Evolutionary conservation across 1,284 basidiomycete genomes (phyloP).

Genomic region (Chondrostereum purpureum): DNA sequence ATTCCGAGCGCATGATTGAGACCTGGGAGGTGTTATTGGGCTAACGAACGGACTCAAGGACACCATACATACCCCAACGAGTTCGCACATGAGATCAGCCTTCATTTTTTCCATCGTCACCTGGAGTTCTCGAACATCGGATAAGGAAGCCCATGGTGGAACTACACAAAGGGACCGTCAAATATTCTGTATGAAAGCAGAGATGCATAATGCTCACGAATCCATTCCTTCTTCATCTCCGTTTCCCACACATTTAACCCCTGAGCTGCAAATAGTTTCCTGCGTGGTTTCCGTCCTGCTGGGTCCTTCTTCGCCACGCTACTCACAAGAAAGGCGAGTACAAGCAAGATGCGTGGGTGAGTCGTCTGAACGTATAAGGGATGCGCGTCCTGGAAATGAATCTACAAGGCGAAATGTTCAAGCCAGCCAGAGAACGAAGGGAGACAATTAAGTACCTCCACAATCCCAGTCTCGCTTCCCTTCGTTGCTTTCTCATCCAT

Average conservation of each 20-base stretch:
- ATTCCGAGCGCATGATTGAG: conserved; percentile 59
- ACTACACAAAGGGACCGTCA: conserved; percentile 21
- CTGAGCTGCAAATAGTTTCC: conserved; percentile 59
- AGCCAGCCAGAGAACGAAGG: conserved; percentile 9
- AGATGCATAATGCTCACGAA: conserved; percentile 8
- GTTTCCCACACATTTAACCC: conserved; percentile 49
- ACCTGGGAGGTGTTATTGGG: conserved; percentile 31
- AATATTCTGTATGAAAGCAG: too few species aligned
- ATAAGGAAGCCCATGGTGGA: conserved; percentile 43
- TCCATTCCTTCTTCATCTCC: conserved; percentile 35
- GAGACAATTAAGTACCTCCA: conserved; percentile 31
- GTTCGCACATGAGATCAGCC: conserved; percentile 63
- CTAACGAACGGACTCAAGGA: neutral
- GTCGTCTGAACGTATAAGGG: conserved; percentile 53
- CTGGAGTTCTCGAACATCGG: conserved; percentile 44
- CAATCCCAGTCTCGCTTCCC: conserved; percentile 39
- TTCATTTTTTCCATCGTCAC: conserved; percentile 51
- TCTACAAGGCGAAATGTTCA: conserved; percentile 5
- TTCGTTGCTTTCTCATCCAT: conserved; percentile 53
- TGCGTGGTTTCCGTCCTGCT: conserved; percentile 64
- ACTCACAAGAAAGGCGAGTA: conserved; percentile 60
- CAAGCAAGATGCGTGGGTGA: conserved; percentile 57
- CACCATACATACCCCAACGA: conserved; percentile 43
- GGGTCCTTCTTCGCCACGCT: conserved; percentile 62
- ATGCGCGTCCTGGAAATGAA: conserved; percentile 21